These are phyloP conservation scores for Daldinia concentrica DNA, from an alignment of 495 filamentous ascomycete species.

Conservation along the genomic window DNA sequence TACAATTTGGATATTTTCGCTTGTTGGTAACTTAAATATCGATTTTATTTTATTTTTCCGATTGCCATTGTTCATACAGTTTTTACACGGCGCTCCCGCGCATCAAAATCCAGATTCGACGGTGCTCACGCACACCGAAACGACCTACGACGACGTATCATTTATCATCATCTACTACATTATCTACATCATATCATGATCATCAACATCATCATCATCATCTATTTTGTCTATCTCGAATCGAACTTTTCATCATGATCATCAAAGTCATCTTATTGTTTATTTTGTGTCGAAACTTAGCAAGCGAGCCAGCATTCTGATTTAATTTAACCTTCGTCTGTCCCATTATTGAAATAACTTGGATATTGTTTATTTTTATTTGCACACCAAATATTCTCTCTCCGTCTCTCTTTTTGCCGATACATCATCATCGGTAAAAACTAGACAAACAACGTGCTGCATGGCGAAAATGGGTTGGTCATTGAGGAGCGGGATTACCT, in stretches of 20 bases:
- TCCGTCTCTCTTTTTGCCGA: constrained; percentile 20
- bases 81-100: constrained; percentile 32
- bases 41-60: constrained; percentile 1
- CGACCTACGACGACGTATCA: constrained; percentile 33
- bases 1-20: constrained; percentile 35
- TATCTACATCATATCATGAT: constrained; percentile 39
- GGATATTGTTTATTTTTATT: constrained; percentile 34
- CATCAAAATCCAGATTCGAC: constrained; percentile 36
- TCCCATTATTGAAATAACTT: constrained; percentile 28
- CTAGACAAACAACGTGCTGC: constrained; percentile 33
- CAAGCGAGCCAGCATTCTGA: constrained; percentile 57
- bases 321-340: constrained; percentile 43
- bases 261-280: constrained; percentile 22
- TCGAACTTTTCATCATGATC: constrained; percentile 7
- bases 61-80: constrained; percentile 42
- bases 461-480: constrained; percentile 48
- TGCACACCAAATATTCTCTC: constrained; percentile 5
- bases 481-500: constrained; percentile 36
- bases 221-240: constrained; percentile 7
- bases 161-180: constrained; percentile 32
- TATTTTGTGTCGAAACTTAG: constrained; percentile 48
- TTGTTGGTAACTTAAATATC: constrained; percentile 39
- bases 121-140: constrained; percentile 45
- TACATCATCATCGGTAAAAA: constrained; percentile 22
- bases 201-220: constrained; percentile 2